phyloP scores from a whole-genome alignment of 2,329 filamentous ascomycete genomes.

The Botrytis fabae region DNA sequence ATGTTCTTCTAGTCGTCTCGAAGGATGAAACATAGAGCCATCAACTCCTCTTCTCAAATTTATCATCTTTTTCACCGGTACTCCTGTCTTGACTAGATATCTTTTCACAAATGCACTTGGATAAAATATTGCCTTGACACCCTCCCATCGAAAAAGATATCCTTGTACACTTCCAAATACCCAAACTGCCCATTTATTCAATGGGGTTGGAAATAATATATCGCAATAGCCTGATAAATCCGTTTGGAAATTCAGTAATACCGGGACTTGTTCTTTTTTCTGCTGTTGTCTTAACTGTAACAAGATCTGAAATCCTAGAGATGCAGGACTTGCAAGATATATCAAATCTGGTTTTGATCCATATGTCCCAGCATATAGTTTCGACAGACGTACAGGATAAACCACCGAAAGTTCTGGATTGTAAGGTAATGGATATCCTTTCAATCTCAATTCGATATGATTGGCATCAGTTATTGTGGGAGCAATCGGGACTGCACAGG shows the following conservation, averaged over 20 bases:
- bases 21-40: constrained; percentile 60
- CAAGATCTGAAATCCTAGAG: constrained; percentile 69
- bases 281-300: constrained; percentile 65
- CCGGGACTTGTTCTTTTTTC: constrained; percentile 53
- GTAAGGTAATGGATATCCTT: constrained; percentile 67
- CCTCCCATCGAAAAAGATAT: constrained; percentile 62
- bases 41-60: constrained; percentile 66
- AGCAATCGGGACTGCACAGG: constrained; percentile 43
- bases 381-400: constrained; percentile 65
- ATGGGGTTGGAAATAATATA: constrained; percentile 65
- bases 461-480: constrained; percentile 33
- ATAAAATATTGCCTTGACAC: constrained; percentile 68
- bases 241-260: constrained; percentile 71
- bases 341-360: constrained; percentile 61
- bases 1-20: constrained; percentile 51
- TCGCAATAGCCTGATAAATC: constrained; percentile 68
- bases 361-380: constrained; percentile 61
- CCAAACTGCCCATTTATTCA: constrained; percentile 62
- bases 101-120: constrained; percentile 62
- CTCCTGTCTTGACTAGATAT: constrained; percentile 59
- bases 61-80: constrained; percentile 57
- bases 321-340: constrained; percentile 69
- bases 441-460: constrained; percentile 56
- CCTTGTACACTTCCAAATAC: constrained; percentile 64
- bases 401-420: constrained; percentile 70